Conservation (phyloP, 2,329 filamentous ascomycete genomes). For the Penicillium sp. region DNA sequence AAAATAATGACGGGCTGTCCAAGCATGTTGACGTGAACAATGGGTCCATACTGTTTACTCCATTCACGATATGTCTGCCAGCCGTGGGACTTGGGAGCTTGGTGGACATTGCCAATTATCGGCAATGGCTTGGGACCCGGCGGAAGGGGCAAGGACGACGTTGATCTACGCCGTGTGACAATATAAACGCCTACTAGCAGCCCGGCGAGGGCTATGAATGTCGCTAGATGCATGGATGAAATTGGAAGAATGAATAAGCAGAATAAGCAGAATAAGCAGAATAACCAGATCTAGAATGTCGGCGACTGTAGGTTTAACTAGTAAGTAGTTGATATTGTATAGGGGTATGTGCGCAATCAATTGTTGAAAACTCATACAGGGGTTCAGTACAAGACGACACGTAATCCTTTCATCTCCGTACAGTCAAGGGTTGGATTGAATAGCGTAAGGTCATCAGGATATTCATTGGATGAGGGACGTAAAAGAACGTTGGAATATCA, state of each 20-base stretch:
- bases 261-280: neutral
- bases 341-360: neutral
- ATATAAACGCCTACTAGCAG: neutral
- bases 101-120: neutral
- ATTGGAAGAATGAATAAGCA: neutral
- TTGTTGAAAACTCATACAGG: neutral
- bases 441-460: neutral
- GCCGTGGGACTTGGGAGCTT: neutral
- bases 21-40: neutral
- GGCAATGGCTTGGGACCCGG: neutral
- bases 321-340: neutral
- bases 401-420: neutral
- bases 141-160: neutral
- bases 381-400: neutral
- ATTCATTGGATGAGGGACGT: neutral
- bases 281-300: neutral
- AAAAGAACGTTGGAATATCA: neutral
- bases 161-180: neutral
- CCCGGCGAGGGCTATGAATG: neutral
- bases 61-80: neutral
- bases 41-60: neutral
- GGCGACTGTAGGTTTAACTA: neutral
- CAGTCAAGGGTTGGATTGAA: neutral
- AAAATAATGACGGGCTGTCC: neutral
- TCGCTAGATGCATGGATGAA: neutral